Conservation (phyloP, 768 basidiomycete genomes). For the Chlorophyllum brunneum region DNA sequence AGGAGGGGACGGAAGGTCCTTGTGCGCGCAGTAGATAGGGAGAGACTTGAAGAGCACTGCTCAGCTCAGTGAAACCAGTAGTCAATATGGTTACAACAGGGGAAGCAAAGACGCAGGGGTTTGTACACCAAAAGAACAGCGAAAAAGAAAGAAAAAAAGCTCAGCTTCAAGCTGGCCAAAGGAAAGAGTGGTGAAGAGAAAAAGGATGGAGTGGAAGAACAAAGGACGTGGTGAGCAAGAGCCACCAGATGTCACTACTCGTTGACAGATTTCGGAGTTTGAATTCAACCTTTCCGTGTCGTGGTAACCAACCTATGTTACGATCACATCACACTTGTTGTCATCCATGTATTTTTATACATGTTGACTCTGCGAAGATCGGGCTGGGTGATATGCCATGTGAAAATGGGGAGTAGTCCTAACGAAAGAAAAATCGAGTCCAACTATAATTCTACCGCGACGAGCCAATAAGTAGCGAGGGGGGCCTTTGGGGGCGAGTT, state of each 20-base stretch:
- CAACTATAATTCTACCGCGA: neutral
- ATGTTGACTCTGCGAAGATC: no score
- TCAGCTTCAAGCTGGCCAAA: constrained; percentile 30
- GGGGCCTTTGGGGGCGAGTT: constrained; percentile 1
- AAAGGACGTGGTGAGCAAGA: constrained; percentile 22
- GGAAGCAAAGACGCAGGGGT: constrained; percentile 18
- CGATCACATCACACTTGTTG: constrained; percentile 8
- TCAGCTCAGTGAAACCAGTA: constrained; percentile 6
- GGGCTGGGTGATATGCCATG: no score
- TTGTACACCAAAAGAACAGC: constrained; percentile 3
- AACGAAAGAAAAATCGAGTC: neutral
- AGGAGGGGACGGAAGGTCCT: constrained; percentile 19
- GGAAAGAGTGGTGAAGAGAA: constrained; percentile 18
- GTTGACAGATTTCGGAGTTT: constrained; percentile 19
- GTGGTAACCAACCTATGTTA: constrained; percentile 14
- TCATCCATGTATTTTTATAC: no score
- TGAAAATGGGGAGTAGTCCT: no score
- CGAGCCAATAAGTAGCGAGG: constrained; percentile 3
- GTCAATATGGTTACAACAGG: neutral
- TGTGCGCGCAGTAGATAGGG: constrained; percentile 18
- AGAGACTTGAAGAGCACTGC: constrained; percentile 9
- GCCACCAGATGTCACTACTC: neutral
- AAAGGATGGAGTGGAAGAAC: constrained; percentile 13
- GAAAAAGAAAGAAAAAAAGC: constrained; percentile 22
- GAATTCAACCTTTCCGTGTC: constrained; percentile 6